Evolutionary conservation across 805 yeast genomes (phyloP).

Genomic region (Sungouiozyma ichnusensis): DNA sequence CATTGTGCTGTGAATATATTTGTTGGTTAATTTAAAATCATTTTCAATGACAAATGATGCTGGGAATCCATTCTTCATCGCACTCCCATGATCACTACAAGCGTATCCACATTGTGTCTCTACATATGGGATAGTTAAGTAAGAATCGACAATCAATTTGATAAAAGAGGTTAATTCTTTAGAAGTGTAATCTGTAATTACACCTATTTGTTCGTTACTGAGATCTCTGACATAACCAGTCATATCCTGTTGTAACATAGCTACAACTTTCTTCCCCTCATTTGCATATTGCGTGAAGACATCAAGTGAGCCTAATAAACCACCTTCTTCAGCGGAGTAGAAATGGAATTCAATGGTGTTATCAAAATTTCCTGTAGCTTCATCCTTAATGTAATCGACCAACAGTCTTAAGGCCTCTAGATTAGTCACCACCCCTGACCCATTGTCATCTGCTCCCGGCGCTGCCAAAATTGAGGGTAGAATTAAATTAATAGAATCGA

Average conservation of each 20-base stretch:
- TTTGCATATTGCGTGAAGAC: constrained; percentile 47
- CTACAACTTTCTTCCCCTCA: constrained; percentile 44
- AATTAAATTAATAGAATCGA: constrained; percentile 69
- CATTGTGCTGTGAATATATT: constrained; percentile 61
- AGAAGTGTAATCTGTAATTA: constrained; percentile 62
- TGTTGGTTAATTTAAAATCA: constrained; percentile 50
- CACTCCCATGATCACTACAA: constrained; percentile 89
- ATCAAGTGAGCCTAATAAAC: constrained; percentile 75
- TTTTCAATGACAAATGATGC: constrained; percentile 75
- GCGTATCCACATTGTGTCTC: constrained; percentile 85
- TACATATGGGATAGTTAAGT: constrained; percentile 56
- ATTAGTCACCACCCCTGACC: constrained; percentile 74
- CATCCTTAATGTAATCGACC: constrained; percentile 21
- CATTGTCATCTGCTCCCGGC: constrained; percentile 95
- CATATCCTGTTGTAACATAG: constrained; percentile 93
- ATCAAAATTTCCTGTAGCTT: constrained; percentile 37
- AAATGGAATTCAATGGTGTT: constrained; percentile 88
- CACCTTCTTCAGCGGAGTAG: constrained; percentile 93
- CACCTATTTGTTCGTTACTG: constrained; percentile 58
- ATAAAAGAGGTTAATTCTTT: constrained; percentile 46
- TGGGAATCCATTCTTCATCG: constrained; percentile 74
- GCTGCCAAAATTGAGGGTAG: constrained; percentile 61
- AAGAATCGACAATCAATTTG: constrained; percentile 47
- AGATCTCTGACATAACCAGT: constrained; percentile 62
- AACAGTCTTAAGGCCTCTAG: constrained; percentile 66